A percentile compares a stretch with the other conserved stretches of the same genome.
Evolutionary conservation across 768 basidiomycete species (phyloP).

Genomic region (Podaxis sp.): DNA sequence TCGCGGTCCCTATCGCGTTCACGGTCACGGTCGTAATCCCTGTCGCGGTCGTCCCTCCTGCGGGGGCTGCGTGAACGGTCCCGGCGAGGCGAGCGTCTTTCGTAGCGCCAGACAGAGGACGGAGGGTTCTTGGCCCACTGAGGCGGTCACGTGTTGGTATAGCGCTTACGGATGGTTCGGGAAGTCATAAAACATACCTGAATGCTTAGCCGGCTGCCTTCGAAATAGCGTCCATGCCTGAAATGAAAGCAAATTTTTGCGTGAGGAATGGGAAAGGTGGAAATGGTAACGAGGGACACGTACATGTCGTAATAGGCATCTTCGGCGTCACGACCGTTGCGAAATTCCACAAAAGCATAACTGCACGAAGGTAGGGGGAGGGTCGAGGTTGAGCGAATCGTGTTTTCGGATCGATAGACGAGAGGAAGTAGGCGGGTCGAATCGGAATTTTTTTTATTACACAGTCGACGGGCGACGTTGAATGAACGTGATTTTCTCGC

Average conservation of each 20-base stretch:
- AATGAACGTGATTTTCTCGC: slow-evolving; percentile 1
- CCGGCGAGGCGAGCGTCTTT: slow-evolving; percentile 30
- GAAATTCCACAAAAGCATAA: slow-evolving; percentile 40
- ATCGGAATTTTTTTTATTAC: neutral
- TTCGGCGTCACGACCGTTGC: slow-evolving; percentile 36
- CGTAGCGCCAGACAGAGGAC: slow-evolving; percentile 37
- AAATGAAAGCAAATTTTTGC: neutral
- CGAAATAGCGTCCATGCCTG: slow-evolving; percentile 39
- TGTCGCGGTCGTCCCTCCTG: slow-evolving; percentile 24
- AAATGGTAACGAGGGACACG: slow-evolving; percentile 11
- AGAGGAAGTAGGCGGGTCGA: slow-evolving; percentile 7
- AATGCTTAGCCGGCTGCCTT: slow-evolving; percentile 36
- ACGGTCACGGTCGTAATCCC: slow-evolving; percentile 27
- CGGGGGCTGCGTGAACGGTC: slow-evolving; percentile 31
- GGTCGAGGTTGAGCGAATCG: slow-evolving; percentile 25
- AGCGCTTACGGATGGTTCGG: neutral
- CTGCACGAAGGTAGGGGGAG: slow-evolving; percentile 35
- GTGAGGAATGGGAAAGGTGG: neutral
- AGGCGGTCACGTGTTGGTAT: neutral
- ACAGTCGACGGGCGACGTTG: slow-evolving; percentile 3
- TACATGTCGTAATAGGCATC: slow-evolving; percentile 41
- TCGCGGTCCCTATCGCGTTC: slow-evolving; percentile 26
- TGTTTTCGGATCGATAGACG: slow-evolving; percentile 18
- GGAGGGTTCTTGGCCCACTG: slow-evolving; percentile 43
- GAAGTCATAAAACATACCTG: slow-evolving; percentile 25